Percentiles rank a stretch among this genome's conserved stretches.
phyloP scores from a whole-genome alignment of 2,329 filamentous ascomycete species.

The Aspergillus neoniger region DNA sequence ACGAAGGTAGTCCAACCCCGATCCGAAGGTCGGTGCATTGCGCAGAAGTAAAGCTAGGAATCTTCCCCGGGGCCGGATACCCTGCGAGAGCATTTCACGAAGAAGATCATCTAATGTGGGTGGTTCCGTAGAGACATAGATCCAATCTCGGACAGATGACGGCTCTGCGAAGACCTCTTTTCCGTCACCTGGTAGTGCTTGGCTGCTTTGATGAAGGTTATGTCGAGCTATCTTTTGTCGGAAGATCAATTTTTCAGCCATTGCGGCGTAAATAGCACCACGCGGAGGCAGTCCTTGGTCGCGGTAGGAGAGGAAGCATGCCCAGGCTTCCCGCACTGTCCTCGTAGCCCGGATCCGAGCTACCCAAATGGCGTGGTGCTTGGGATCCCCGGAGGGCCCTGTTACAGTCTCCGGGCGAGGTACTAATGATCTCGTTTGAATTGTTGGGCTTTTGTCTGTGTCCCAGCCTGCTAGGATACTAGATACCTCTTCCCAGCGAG shows the following conservation, averaged over 20 bases:
- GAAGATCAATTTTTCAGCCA: slow-evolving; percentile 58
- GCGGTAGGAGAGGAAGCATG: slow-evolving; percentile 61
- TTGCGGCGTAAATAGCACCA: slow-evolving; percentile 54
- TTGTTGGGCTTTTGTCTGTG: slow-evolving; percentile 62
- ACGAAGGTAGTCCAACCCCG: slow-evolving; percentile 47
- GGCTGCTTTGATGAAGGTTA: slow-evolving; percentile 21
- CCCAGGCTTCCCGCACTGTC: slow-evolving; percentile 65
- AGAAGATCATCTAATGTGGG: slow-evolving; percentile 57
- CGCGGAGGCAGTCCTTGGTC: slow-evolving; percentile 41
- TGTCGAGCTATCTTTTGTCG: slow-evolving; percentile 30
- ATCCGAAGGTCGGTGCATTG: slow-evolving; percentile 40
- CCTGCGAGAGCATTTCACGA: slow-evolving; percentile 50
- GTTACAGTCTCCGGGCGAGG: slow-evolving; percentile 28
- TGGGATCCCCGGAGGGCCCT: slow-evolving; percentile 16
- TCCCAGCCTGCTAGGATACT: slow-evolving; percentile 63
- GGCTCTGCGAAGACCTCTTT: slow-evolving; percentile 58
- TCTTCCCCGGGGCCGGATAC: slow-evolving; percentile 45
- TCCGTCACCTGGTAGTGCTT: slow-evolving; percentile 56
- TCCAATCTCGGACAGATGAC: slow-evolving; percentile 57
- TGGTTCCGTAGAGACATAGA: slow-evolving; percentile 57
- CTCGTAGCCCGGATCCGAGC: slow-evolving; percentile 61
- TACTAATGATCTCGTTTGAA: slow-evolving; percentile 58
- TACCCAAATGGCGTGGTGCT: slow-evolving; percentile 52
- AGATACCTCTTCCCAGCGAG: slow-evolving; percentile 56
- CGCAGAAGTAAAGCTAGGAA: slow-evolving; percentile 55